Conservation (phyloP, 139 green algal genomes). For the Penium margaritaceum region DNA sequence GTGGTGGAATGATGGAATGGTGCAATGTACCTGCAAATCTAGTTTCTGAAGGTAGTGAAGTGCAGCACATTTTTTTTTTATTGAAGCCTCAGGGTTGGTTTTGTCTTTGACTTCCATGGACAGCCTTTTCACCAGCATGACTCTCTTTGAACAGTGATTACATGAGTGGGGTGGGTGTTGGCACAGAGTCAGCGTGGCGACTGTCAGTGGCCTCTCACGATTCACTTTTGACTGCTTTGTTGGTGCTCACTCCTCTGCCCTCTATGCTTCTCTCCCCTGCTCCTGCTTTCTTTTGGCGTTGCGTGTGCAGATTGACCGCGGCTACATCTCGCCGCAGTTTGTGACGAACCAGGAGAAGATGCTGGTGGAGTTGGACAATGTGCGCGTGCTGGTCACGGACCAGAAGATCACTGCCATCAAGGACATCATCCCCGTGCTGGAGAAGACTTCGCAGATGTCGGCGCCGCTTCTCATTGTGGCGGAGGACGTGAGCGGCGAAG, state of each 20-base stretch:
- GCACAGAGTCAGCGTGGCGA: too few species aligned
- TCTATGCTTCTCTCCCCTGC: neutral
- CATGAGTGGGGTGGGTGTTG: too few species aligned
- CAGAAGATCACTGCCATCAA: conserved; percentile 76
- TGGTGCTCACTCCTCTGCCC: neutral
- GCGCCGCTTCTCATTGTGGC: conserved; percentile 77
- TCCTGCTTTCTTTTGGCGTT: neutral
- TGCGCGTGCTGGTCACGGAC: conserved; percentile 86
- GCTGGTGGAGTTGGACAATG: conserved; percentile 86
- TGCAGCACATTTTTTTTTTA: too few species aligned
- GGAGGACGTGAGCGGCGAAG: conserved; percentile 89
- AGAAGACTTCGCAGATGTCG: conserved; percentile 55
- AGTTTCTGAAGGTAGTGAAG: too few species aligned
- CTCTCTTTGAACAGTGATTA: too few species aligned
- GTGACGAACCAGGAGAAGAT: conserved; percentile 85
- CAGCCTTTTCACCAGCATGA: too few species aligned
- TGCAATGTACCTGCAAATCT: too few species aligned
- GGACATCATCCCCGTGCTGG: conserved; percentile 71
- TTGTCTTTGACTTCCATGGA: too few species aligned
- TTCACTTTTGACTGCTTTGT: too few species aligned
- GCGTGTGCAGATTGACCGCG: conserved; percentile 74
- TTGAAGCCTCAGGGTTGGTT: too few species aligned
- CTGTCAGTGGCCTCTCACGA: too few species aligned
- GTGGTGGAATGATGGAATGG: too few species aligned
- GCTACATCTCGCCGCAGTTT: conserved; percentile 95